Evolutionary conservation across 179 eudicot species (phyloP).

Genomic region (Amaranthus tricolor): DNA sequence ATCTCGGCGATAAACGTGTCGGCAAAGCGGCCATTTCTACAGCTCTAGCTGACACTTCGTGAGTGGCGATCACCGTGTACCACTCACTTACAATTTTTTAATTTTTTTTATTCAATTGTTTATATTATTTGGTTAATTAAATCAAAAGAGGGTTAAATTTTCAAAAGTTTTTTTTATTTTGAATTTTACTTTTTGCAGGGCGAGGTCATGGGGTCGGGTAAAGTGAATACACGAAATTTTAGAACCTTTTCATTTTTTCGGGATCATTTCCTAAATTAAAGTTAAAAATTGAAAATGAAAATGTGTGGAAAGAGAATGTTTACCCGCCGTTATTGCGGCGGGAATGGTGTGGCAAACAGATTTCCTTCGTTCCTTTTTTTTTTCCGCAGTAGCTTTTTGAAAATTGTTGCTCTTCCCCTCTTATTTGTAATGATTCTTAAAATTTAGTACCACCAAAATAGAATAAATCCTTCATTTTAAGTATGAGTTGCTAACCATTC

Average conservation of each 20-base stretch:
- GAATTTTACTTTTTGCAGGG: background rate
- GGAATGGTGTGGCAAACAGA: constrained; percentile 43
- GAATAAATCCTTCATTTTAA: constrained; percentile 5
- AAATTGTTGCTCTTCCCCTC: too few relatives aligned
- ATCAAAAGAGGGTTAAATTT: background rate
- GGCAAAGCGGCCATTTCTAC: constrained; percentile 24
- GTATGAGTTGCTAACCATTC: too few relatives aligned
- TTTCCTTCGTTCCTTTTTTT: background rate
- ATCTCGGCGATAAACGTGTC: constrained; percentile 42
- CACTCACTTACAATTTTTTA: background rate
- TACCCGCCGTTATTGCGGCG: constrained; percentile 61
- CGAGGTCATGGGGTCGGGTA: constrained; percentile 22
- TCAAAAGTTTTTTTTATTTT: background rate
- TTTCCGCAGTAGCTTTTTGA: background rate
- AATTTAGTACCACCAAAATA: background rate
- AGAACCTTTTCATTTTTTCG: constrained; percentile 15
- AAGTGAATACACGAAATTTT: constrained; percentile 34
- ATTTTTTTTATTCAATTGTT: background rate
- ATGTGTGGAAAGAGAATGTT: constrained; percentile 3
- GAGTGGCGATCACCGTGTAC: constrained; percentile 33
- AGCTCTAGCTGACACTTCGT: constrained; percentile 49
- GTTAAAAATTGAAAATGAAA: background rate
- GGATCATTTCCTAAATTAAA: constrained; percentile 20
- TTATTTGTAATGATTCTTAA: too few relatives aligned
- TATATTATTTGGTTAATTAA: background rate